These are phyloP conservation scores for Leccinum longicurvipes DNA, from an alignment of 768 basidiomycete species.

Conservation along the genomic window DNA sequence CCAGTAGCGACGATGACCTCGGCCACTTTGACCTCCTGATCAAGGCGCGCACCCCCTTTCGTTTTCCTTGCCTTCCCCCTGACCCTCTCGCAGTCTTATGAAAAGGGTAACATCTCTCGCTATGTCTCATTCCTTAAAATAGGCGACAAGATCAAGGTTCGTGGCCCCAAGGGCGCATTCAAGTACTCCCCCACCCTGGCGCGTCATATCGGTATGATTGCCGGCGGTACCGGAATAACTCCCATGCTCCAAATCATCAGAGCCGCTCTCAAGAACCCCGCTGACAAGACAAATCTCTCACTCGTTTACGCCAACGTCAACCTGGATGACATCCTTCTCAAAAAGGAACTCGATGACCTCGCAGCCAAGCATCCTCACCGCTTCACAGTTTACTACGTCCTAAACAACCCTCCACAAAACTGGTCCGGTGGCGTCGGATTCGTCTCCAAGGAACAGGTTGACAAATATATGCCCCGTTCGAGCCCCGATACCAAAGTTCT, in stretches of 20 bases:
- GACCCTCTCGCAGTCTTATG: slow-evolving; percentile 66
- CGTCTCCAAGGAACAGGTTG: slow-evolving; percentile 89
- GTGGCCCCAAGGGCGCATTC: slow-evolving; percentile 97
- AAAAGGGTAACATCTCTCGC: slow-evolving; percentile 95
- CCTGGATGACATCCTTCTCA: slow-evolving; percentile 88
- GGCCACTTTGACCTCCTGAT: slow-evolving; percentile 96
- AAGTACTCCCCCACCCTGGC: slow-evolving; percentile 71
- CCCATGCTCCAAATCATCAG: slow-evolving; percentile 99
- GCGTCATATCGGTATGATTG: slow-evolving; percentile 91
- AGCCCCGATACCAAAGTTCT: slow-evolving; percentile 75
- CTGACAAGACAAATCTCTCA: slow-evolving; percentile 75
- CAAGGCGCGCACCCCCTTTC: slow-evolving; percentile 56
- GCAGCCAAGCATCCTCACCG: slow-evolving; percentile 55
- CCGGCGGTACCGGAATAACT: slow-evolving; percentile 97
- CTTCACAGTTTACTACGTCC: slow-evolving; percentile 85
- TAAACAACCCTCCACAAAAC: slow-evolving; percentile 87
- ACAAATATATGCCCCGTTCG: slow-evolving; percentile 68
- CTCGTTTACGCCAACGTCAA: slow-evolving; percentile 98
- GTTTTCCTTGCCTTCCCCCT: background rate
- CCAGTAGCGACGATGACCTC: slow-evolving; percentile 86
- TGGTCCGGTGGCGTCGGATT: slow-evolving; percentile 94
- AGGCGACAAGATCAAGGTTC: slow-evolving; percentile 85
- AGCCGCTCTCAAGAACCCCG: slow-evolving; percentile 86
- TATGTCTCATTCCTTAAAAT: slow-evolving; percentile 78
- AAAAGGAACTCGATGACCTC: slow-evolving; percentile 81